phyloP scores from a whole-genome alignment of 225 moss, liverwort and hornwort genomes.

The Pseudisothecium myosuroides region DNA sequence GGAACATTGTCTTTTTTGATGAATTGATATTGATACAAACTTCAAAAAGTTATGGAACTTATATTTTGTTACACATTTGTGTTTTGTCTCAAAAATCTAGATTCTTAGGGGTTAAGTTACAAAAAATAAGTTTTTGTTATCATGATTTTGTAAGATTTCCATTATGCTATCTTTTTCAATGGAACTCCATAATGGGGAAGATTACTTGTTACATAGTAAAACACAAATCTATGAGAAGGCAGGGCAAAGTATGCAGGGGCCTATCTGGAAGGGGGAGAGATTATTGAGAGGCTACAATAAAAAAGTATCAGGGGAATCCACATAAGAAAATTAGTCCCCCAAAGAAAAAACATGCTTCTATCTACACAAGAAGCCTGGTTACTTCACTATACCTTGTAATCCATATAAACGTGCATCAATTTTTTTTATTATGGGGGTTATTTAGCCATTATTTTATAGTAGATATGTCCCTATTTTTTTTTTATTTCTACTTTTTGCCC shows the following conservation, averaged over 20 bases:
- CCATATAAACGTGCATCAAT: too few relatives aligned
- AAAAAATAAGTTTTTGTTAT: background rate
- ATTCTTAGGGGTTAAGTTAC: background rate
- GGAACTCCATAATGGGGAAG: background rate
- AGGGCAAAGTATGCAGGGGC: background rate
- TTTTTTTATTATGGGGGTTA: too few relatives aligned
- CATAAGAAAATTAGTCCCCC: background rate
- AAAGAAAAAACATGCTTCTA: background rate
- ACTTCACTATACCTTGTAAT: too few relatives aligned
- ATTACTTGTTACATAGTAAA: background rate
- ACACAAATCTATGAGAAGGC: rapidly evolving
- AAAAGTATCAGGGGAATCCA: rapidly evolving
- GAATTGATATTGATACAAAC: too few relatives aligned
- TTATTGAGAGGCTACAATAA: background rate
- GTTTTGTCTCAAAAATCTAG: rapidly evolving
- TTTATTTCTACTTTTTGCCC: too few relatives aligned
- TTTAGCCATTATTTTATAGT: too few relatives aligned
- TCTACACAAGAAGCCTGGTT: background rate
- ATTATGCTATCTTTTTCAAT: background rate
- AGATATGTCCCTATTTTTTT: too few relatives aligned
- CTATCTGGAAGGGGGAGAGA: rapidly evolving
- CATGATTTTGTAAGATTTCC: background rate
- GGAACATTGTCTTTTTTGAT: background rate
- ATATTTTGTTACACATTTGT: background rate
- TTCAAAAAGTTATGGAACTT: background rate